These are phyloP conservation scores for Penicillium cataractarum DNA, from an alignment of 495 filamentous ascomycete species.

Conservation along the genomic window DNA sequence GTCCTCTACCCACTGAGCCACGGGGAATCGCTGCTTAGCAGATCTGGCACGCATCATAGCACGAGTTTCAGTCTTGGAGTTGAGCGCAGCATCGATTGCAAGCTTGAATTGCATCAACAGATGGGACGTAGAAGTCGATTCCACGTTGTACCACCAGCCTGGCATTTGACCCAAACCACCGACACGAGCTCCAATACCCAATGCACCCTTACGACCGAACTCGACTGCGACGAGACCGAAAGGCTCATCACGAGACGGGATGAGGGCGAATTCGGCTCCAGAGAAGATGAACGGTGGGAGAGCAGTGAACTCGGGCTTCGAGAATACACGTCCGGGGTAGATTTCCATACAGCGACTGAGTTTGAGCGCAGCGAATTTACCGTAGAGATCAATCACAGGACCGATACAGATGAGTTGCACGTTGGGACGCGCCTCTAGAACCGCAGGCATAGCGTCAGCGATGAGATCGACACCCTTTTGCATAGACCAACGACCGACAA, in stretches of 20 bases:
- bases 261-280: constrained; percentile 78
- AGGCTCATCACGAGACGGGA: constrained; percentile 78
- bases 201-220: constrained; percentile 75
- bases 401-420: constrained; percentile 73
- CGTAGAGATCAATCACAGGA: constrained; percentile 78
- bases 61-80: constrained; percentile 59
- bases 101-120: constrained; percentile 71
- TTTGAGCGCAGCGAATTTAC: constrained; percentile 78
- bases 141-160: constrained; percentile 71
- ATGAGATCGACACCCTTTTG: constrained; percentile 82
- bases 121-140: constrained; percentile 71
- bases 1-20: constrained; percentile 68
- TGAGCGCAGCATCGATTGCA: constrained; percentile 69
- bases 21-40: constrained; percentile 75
- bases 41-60: constrained; percentile 74
- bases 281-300: constrained; percentile 78
- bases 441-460: constrained; percentile 74
- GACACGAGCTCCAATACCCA: constrained; percentile 70
- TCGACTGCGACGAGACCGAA: constrained; percentile 81
- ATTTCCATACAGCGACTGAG: constrained; percentile 70
- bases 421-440: constrained; percentile 67
- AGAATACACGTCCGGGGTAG: constrained; percentile 75
- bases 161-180: constrained; percentile 77
- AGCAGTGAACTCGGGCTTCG: constrained; percentile 76
- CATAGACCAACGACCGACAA: constrained; percentile 79